Evolutionary conservation across 2,329 filamentous ascomycete genomes (phyloP).

Genomic region (Penicillium sp.): DNA sequence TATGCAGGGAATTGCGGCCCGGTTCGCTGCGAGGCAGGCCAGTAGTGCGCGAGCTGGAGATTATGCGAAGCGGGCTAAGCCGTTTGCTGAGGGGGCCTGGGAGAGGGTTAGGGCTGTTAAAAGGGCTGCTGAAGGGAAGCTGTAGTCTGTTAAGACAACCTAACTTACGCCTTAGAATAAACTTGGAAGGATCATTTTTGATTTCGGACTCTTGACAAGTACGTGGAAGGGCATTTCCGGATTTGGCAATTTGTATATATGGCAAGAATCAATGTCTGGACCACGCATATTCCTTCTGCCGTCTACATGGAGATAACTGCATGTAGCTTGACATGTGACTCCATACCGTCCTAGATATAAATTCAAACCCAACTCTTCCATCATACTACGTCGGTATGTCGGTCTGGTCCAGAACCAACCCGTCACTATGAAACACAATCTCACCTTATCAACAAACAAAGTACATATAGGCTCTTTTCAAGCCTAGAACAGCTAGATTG

Average conservation of each 20-base stretch:
- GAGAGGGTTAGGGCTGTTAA: conserved; percentile 60
- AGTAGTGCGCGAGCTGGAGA: conserved; percentile 78
- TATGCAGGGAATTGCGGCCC: conserved; percentile 88
- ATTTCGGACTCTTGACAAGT: too few relatives aligned
- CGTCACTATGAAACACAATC: not conserved
- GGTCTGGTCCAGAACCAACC: not conserved
- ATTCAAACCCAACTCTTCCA: not conserved
- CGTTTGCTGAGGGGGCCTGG: conserved; percentile 79
- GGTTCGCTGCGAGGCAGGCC: conserved; percentile 81
- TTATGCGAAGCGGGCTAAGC: conserved; percentile 67
- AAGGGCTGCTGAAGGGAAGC: conserved; percentile 40
- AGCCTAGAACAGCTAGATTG: not conserved
- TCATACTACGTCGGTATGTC: not conserved
- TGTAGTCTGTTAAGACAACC: conserved; percentile 33
- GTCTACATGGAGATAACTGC: not conserved
- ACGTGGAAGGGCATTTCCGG: too few relatives aligned
- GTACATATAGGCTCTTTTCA: not conserved
- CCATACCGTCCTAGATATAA: not conserved
- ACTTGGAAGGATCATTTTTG: too few relatives aligned
- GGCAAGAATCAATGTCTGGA: not conserved
- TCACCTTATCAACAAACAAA: not conserved
- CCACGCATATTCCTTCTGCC: not conserved
- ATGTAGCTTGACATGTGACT: not conserved
- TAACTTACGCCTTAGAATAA: too few relatives aligned
- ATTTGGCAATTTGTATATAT: not conserved